Evolutionary conservation across 225 moss, liverwort and hornwort species (phyloP), one percentile per base, ranked within the genome.

Genomic region (Antitrichia curtipendula): DNA sequence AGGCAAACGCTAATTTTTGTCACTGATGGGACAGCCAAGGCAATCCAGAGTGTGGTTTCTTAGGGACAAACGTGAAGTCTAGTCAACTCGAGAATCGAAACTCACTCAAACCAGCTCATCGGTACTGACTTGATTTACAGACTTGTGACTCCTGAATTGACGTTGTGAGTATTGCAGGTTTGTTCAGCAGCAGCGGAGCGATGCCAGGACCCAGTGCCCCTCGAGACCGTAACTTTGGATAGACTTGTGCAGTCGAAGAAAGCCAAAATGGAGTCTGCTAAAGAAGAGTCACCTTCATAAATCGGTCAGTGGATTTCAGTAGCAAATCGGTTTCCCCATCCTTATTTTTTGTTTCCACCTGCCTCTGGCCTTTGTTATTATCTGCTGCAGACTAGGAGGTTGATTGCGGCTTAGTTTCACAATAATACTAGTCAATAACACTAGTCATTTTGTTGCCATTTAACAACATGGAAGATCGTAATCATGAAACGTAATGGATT

Each of bases 171-270:
- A 79, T 84, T 90, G 81, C 91, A 97, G 97, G 91, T 99, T 78
- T 96, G 94, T 76, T 94, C 94, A 57, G 95, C 97, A 90, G 96
- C 95, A 64, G 92, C 93, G 64, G 96, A 94, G 78, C 93, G 96
- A 74, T 99, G 98, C 75, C 92, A 90, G 58, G 98, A 97, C 82
- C 95, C 96, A 72, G 90, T 92, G n/a, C 95, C 96, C 23, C 87
- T 99, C 25, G 98, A 99, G 82, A 85, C 87, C 52, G 88, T 91
- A 10, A 92, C 95, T 87, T 87, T 97, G 89, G 96, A 96, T 82
- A 93, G 87, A 86, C 69, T 96, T 90, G 93, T 96, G 47, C 95
- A 95, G 88, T 84, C 87, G 62, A 98, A 97, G 89, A 93, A 88
- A 86, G 89, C 90, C 68, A 94, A 91, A 91, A 75, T 86, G 74